These are phyloP conservation scores for Diplodia seriata DNA, from an alignment of 2,329 filamentous ascomycete species.

Conservation along the genomic window DNA sequence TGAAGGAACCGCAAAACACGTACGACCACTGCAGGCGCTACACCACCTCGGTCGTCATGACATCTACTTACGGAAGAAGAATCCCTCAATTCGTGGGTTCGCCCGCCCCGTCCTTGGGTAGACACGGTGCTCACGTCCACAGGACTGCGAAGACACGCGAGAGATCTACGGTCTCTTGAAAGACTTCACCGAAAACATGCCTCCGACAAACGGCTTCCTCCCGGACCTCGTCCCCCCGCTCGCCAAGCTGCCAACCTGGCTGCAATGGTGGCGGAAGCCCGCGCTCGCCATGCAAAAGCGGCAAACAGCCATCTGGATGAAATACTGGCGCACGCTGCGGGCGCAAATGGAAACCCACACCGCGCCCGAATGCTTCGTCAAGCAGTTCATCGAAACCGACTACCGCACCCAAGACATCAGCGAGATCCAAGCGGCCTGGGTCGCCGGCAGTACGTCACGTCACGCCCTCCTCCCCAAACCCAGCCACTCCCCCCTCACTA, in stretches of 20 bases:
- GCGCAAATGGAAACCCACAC: constrained; percentile 43
- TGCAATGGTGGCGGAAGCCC: constrained; percentile 44
- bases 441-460: constrained; percentile 41
- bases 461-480: neutral
- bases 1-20: constrained; percentile 41
- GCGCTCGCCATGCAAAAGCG: constrained; percentile 42
- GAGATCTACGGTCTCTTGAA: constrained; percentile 46
- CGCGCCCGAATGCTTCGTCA: constrained; percentile 47
- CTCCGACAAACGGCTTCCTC: constrained; percentile 41
- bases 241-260: constrained; percentile 38
- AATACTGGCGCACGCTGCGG: constrained; percentile 41
- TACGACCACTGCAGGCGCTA: constrained; percentile 39
- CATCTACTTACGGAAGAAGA: constrained; percentile 45
- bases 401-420: constrained; percentile 49
- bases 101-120: too few relatives aligned
- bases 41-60: constrained; percentile 47
- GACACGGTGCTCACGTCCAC: neutral
- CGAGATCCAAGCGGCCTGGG: constrained; percentile 46
- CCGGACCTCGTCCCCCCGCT: constrained; percentile 44
- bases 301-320: constrained; percentile 46
- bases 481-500: neutral
- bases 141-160: constrained; percentile 45
- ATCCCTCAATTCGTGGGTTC: constrained; percentile 43
- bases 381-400: constrained; percentile 43
- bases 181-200: constrained; percentile 43